These are phyloP conservation scores for Candida mattraensis DNA, from an alignment of 805 yeast species.

Conservation along the genomic window DNA sequence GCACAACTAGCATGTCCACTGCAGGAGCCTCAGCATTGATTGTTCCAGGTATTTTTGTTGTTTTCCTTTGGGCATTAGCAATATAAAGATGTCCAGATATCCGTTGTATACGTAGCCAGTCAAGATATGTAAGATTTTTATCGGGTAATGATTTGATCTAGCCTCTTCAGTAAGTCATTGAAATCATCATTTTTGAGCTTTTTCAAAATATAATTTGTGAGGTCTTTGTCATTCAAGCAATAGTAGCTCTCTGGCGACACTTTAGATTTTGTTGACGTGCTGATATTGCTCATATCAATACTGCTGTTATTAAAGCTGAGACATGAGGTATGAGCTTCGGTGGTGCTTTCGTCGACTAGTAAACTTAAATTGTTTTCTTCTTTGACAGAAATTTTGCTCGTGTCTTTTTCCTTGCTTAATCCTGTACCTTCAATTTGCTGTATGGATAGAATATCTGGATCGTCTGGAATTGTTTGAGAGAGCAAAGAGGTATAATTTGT, in stretches of 20 bases:
- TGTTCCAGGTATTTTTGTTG: slow-evolving; percentile 9
- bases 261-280: slow-evolving; percentile 13
- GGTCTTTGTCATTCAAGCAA: slow-evolving; percentile 12
- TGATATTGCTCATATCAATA: slow-evolving; percentile 8
- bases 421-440: too few relatives aligned
- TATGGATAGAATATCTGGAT: too few relatives aligned
- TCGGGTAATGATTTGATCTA: slow-evolving; percentile 14
- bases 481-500: slow-evolving; percentile 6
- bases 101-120: too few relatives aligned
- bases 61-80: slow-evolving; percentile 1
- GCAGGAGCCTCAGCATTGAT: slow-evolving; percentile 7
- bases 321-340: slow-evolving; percentile 2
- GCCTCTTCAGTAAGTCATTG: slow-evolving; percentile 13
- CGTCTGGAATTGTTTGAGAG: too few relatives aligned
- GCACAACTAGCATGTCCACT: slow-evolving; percentile 3
- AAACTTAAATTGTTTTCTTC: too few relatives aligned
- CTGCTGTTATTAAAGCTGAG: slow-evolving; percentile 5
- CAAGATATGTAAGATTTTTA: slow-evolving; percentile 8
- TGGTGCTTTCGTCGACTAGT: slow-evolving; percentile 5
- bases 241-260: slow-evolving; percentile 6
- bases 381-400: too few relatives aligned
- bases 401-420: too few relatives aligned
- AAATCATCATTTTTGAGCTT: slow-evolving; percentile 18
- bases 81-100: background rate
- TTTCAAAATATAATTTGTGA: slow-evolving; percentile 9